Conservation (phyloP, 2,329 filamentous ascomycete genomes). For the Cordyceps cateniannulata region DNA sequence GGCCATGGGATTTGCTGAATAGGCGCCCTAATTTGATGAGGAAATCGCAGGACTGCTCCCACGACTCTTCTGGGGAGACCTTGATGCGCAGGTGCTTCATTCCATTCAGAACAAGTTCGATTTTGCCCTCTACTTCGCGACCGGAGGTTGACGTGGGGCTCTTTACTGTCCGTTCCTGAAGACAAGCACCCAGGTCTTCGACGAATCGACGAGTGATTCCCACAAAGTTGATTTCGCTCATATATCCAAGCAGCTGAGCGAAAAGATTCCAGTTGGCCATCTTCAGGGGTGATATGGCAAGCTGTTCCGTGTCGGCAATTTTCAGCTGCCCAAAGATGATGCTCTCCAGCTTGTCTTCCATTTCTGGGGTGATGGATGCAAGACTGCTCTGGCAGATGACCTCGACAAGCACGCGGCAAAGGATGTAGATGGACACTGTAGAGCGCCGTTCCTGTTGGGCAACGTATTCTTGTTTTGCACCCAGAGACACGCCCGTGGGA, state of each 20-base stretch:
- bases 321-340: slow-evolving; percentile 97
- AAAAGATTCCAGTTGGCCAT: slow-evolving; percentile 96
- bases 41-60: slow-evolving; percentile 85
- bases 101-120: slow-evolving; percentile 80
- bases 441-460: slow-evolving; percentile 81
- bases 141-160: slow-evolving; percentile 50
- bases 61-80: slow-evolving; percentile 64
- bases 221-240: slow-evolving; percentile 88
- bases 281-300: slow-evolving; percentile 71
- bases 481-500: slow-evolving; percentile 33
- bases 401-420: slow-evolving; percentile 89
- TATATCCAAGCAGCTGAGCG: slow-evolving; percentile 84
- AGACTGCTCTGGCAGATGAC: slow-evolving; percentile 88
- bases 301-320: slow-evolving; percentile 75
- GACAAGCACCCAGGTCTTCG: slow-evolving; percentile 68
- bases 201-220: slow-evolving; percentile 80
- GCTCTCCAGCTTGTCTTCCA: slow-evolving; percentile 88
- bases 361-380: slow-evolving; percentile 75
- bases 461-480: slow-evolving; percentile 61
- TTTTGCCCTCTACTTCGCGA: slow-evolving; percentile 68
- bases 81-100: slow-evolving; percentile 86
- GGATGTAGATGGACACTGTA: slow-evolving; percentile 89
- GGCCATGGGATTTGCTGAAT: slow-evolving; percentile 80
- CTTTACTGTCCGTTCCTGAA: slow-evolving; percentile 70
- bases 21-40: slow-evolving; percentile 74